Base-by-base conservation (phyloP, 1,284 basidiomycete species). In the Lentinus polychrous region DNA sequence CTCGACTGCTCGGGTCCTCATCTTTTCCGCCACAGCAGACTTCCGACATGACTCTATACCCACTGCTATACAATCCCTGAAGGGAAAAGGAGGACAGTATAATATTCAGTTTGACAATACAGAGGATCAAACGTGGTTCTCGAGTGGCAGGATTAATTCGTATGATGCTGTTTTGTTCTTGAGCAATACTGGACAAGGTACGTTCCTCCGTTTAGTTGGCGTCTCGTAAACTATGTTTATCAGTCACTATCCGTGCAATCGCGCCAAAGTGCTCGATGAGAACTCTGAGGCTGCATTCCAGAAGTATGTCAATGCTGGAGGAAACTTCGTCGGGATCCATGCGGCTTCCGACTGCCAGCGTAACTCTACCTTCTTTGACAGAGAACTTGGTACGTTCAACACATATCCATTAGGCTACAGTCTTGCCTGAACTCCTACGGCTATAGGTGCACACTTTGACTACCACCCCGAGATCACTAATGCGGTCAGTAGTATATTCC, bases 31-130 rank as follows among this genome's bases (percentile, higher is more conserved):
- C 5, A 80, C 78, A 0, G 57, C 60, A 34, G 71, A 69, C 14
- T 83, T 74, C 57, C 70, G 84, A 45, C 88, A 91, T 64, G 86
- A 88, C 57, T 86, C 83, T 2, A 91, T 91, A 50, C 86, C 86
- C 0, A 81, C 78, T 1, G 81, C 82, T 18, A 76, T 81, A 33
- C 63, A 74, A 36, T 79, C 81, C 1, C 71, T 90, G 41, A 63
- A 70, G 20, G 54, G 65, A 0, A 67, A 76, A 4, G 73, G 76
- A 37, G 54, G 66, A 7, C 52, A 60, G 12, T 70, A 73, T 57
- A 66, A 75, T 48, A 71, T 84, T 23, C 57, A 69, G 14, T 86
- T 91, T 54, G 75, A 78, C 43, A 70, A 80, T 36, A 83, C 84
- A 11, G 86, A 90, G 59, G 83, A 87, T 57, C 60, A 67, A 49